Evolutionary conservation across 441 rosid species (phyloP).

Genomic region (Pelargonium fulgidum): DNA sequence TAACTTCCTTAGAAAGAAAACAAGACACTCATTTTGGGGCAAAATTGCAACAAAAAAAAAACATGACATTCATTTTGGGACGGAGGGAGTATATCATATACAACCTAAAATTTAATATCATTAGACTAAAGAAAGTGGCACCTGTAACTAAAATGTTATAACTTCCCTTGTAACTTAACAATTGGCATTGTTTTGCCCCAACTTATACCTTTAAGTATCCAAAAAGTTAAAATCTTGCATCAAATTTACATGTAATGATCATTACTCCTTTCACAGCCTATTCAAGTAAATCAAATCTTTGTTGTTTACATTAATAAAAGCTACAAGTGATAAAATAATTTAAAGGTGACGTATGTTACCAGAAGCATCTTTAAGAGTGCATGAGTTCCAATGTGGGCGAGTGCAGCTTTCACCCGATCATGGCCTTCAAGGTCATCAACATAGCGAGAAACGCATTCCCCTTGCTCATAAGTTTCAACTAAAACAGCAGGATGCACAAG

Average conservation of each 20-base stretch:
- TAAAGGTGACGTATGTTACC: conserved; percentile 16
- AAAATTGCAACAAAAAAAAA: not conserved
- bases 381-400: conserved; percentile 97
- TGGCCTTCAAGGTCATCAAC: conserved; percentile 73
- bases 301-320: not conserved
- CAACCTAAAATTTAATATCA: no score
- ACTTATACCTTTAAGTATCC: not conserved
- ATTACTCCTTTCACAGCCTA: no score
- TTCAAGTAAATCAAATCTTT: no score
- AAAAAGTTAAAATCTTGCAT: not conserved
- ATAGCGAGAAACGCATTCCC: conserved; percentile 77
- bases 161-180: no score
- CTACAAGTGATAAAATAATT: not conserved
- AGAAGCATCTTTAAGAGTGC: conserved; percentile 98
- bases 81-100: not conserved
- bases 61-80: no score
- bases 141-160: no score
- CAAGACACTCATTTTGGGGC: not conserved
- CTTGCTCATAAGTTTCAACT: conserved; percentile 94
- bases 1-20: no score
- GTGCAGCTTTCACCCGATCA: conserved; percentile 60
- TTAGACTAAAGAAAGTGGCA: no score
- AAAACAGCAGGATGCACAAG: conserved; percentile 98
- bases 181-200: no score
- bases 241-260: not conserved